Conservation (phyloP, 2,329 filamentous ascomycete species). For the Mycosphaerella sp. region DNA sequence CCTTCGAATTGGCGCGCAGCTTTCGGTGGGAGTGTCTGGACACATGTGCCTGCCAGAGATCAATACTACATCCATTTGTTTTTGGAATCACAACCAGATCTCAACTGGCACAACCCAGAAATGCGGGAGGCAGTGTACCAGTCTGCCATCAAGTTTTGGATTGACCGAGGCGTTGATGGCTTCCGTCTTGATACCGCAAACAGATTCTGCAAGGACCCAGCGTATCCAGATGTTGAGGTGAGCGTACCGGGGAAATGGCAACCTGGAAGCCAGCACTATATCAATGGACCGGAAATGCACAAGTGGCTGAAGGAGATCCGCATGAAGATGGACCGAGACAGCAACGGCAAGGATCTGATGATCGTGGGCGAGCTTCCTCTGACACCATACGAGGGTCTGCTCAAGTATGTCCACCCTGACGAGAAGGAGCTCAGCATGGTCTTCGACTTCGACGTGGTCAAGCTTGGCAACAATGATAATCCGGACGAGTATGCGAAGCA, state of each 20-base stretch:
- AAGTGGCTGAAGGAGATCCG: constrained; percentile 44
- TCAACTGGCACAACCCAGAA: constrained; percentile 75
- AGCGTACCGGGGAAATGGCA: constrained; percentile 21
- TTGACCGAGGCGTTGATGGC: constrained; percentile 58
- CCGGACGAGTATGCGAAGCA: constrained; percentile 25
- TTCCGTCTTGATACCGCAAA: constrained; percentile 35
- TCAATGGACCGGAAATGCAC: constrained; percentile 40
- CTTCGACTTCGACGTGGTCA: constrained; percentile 62
- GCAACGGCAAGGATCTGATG: constrained; percentile 35
- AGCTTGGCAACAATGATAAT: constrained; percentile 37
- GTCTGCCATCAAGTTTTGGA: constrained; percentile 58
- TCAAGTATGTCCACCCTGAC: constrained; percentile 48
- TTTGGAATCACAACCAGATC: constrained; percentile 67
- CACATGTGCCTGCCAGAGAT: constrained; percentile 63
- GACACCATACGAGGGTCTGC: constrained; percentile 44
- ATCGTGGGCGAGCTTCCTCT: constrained; percentile 50
- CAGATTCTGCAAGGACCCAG: constrained; percentile 24
- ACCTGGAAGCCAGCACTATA: constrained; percentile 23
- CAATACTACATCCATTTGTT: constrained; percentile 77
- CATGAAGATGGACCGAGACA: constrained; percentile 20
- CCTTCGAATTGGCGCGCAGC: constrained; percentile 70
- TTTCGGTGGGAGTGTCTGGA: constrained; percentile 57
- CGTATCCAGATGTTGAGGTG: constrained; percentile 23
- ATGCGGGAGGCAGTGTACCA: constrained; percentile 65
- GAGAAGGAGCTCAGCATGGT: constrained; percentile 63